Evolutionary conservation across 1,284 basidiomycete genomes (phyloP), one percentile per base, ranked within the genome.

Genomic region (Hypsizygus ulmarius): DNA sequence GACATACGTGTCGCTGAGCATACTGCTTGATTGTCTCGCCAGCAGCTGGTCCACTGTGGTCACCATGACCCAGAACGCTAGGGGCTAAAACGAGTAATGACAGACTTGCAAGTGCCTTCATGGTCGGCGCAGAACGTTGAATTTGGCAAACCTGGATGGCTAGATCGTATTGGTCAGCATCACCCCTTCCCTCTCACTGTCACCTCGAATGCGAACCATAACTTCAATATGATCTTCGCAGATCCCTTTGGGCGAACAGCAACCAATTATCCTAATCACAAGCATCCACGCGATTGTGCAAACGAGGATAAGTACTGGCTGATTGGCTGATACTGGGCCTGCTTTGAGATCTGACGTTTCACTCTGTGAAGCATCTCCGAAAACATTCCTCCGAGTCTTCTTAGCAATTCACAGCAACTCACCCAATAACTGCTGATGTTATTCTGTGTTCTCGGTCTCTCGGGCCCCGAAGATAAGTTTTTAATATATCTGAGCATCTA

Each of bases 1-100:
- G 21, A 68, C 75, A 47, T 71, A 78, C 81, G 69, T 84, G 81
- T 74, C 78, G 69, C 59, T 77, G 69, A 15, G 82, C 82, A 68
- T 84, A 84, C 53, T 81, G 72, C 51, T 73, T 64, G 14, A 76
- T 72, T 16, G 71, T 72, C 62, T 78, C 75, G 5, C 75, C 75
- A 42, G 59, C 52, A 19, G 61, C 62, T 25, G 70, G 73, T 1
- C 73, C 73, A 18, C 65, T 64, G 52, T 77, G 73, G 27, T 61
- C 71, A 3, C 70, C 78, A 59, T 81, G 79, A 0, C 67, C 71
- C n/a, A 65, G 46, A 3, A 59, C 66, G 29, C 52, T 48, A 16
- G 60, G 55, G 12, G 63, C 57, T 32, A 69, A 57, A 27, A 63
- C 57, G 36, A 74, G 59, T 47, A 74, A 56, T 19, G 64, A 66